These are phyloP conservation scores for Synchytrium microbalum DNA, from an alignment of 371 early-diverging fungal species.

Conservation along the genomic window DNA sequence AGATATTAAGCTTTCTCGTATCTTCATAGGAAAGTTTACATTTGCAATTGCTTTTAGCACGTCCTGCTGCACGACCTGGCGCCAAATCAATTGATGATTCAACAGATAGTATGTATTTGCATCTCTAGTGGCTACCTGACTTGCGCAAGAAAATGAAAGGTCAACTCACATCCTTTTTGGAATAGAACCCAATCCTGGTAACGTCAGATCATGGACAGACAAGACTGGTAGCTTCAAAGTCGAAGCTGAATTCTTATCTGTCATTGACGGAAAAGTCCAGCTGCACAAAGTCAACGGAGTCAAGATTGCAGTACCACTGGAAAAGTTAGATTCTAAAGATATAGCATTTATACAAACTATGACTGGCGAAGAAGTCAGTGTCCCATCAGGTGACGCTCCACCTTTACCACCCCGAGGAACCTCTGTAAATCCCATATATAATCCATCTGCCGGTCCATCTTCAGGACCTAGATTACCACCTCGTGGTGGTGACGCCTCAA, in stretches of 20 bases:
- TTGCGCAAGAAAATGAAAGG: too few relatives aligned
- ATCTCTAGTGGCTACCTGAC: too few relatives aligned
- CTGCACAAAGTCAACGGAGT: constrained; percentile 90
- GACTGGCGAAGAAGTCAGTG: constrained; percentile 26
- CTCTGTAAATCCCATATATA: neutral
- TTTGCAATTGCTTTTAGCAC: neutral
- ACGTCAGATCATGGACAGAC: constrained; percentile 87
- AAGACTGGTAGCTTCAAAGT: constrained; percentile 84
- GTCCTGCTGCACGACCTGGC: neutral
- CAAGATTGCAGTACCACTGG: constrained; percentile 84
- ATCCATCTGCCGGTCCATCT: constrained; percentile 7
- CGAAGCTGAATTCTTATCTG: constrained; percentile 74
- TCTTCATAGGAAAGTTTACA: neutral
- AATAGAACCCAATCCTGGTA: constrained; percentile 42
- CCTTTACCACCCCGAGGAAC: neutral
- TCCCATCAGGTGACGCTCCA: constrained; percentile 8
- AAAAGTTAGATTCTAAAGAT: constrained; percentile 75
- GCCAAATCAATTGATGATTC: neutral
- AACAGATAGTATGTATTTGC: neutral
- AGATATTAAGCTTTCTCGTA: neutral
- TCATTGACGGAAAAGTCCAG: constrained; percentile 70
- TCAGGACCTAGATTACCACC: neutral
- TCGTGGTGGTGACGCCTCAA: neutral
- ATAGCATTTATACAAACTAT: constrained; percentile 31
- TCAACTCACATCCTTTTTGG: too few relatives aligned